Conservation (phyloP, 805 yeast genomes). For the Middelhovenomyces tepae region DNA sequence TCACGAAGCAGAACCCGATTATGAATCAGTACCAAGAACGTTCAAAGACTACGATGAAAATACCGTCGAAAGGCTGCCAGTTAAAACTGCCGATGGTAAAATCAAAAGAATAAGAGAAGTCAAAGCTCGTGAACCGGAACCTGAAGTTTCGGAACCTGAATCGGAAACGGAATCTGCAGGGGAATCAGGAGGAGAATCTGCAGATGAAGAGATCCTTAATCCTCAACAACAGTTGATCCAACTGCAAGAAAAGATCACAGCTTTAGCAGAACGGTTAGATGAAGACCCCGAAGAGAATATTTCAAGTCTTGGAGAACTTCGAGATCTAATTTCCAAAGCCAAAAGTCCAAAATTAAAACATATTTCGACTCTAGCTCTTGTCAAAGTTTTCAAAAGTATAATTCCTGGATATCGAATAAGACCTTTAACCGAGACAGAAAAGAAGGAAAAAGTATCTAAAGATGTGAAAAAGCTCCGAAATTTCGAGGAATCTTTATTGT, state of each 20-base stretch:
- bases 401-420: conserved; percentile 85
- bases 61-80: conserved; percentile 67
- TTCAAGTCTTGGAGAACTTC: conserved; percentile 46
- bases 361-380: conserved; percentile 66
- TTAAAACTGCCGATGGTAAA: conserved; percentile 61
- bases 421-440: conserved; percentile 72
- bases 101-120: conserved; percentile 52
- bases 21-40: conserved; percentile 63
- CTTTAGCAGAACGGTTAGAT: conserved; percentile 61
- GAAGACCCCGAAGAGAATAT: conserved; percentile 89
- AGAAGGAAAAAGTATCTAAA: conserved; percentile 69
- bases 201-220: conserved; percentile 25
- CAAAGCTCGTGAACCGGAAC: conserved; percentile 20
- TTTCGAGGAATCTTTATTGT: conserved; percentile 71
- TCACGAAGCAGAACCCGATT: conserved; percentile 48
- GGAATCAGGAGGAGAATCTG: conserved; percentile 16
- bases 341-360: conserved; percentile 44
- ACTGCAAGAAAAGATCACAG: conserved; percentile 77
- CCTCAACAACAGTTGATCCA: conserved; percentile 46
- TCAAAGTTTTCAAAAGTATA: conserved; percentile 75
- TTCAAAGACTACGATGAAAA: conserved; percentile 32
- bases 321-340: conserved; percentile 31
- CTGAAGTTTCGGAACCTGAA: conserved; percentile 23
- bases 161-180: conserved; percentile 20
- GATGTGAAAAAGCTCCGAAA: conserved; percentile 71